These are phyloP conservation scores for Euclidium syriacum DNA, from an alignment of 345 rosid species.

Conservation along the genomic window DNA sequence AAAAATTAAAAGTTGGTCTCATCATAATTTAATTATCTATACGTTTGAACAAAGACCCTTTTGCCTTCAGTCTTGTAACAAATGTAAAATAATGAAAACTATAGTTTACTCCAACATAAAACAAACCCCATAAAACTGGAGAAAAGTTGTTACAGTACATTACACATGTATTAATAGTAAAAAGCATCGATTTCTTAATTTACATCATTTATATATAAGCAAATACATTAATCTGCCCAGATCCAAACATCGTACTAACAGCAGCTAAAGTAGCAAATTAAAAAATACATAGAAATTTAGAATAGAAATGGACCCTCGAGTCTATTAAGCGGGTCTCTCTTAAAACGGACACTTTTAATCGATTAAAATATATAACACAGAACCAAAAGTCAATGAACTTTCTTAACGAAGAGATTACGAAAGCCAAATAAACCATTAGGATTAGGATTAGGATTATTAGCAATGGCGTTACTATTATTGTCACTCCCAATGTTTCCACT, in stretches of 20 bases:
- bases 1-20: no score
- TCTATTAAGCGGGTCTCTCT: not conserved
- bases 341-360: not conserved
- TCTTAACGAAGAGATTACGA: constrained; percentile 65
- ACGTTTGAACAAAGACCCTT: no score
- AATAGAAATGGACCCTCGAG: constrained; percentile 9
- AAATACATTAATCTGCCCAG: constrained; percentile 8
- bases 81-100: no score
- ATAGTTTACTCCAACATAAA: not conserved
- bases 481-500: constrained; percentile 30
- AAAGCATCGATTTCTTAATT: constrained; percentile 2
- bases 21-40: no score
- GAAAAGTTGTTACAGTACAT: not conserved
- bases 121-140: not conserved
- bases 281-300: not conserved
- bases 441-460: constrained; percentile 5
- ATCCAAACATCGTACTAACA: constrained; percentile 26
- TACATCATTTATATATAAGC: constrained; percentile 25
- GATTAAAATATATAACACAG: not conserved
- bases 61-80: no score
- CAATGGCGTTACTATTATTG: not conserved
- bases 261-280: constrained; percentile 9
- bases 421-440: constrained; percentile 47
- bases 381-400: constrained; percentile 39
- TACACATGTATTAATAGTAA: not conserved